Evolutionary conservation across 768 basidiomycete species (phyloP), one percentile per base, ranked within the genome.

Genomic region (Sarcomyxa edulis): DNA sequence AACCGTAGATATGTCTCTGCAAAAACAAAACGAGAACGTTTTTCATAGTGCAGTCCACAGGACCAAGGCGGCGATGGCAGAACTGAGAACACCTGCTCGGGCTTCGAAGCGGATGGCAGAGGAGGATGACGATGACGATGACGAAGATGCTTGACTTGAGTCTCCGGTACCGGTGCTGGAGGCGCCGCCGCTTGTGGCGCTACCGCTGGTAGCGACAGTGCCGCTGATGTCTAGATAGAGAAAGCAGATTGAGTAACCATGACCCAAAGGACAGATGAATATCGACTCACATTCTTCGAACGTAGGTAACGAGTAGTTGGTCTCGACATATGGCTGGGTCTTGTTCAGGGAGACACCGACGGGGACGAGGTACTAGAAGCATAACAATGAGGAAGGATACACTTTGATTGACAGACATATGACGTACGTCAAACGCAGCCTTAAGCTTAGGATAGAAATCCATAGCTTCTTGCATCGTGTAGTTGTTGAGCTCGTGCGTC

Each of bases 391-490:
- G 18, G 27, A 16, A 21, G 10, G 22, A 14, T 24, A 37, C 6
- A 8, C 11, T 6, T 19, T 25, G 9, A 10, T 16, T 27, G 22
- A 14, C 15, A 18, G 25, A 25, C 7, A 31, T 31, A 9, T 11
- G 21, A 50, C 61, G n/a, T 43, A 74, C 74, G 29, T 60, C 47
- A 50, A 81, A 81, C 0, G 63, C 63, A 3, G 55, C 33, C 41
- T 65, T 66, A 19, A 81, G 56, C 39, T 57, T 56, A 1, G 59
- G 48, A 42, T 78, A 72, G 44, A 58, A 73, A 35, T 74, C 69
- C n/a, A 76, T 48, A 1, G 78, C 79, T 47, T 73, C 65, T n/a
- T 54, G 49, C 79, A 81, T 79, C 4, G 79, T 81, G 43, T 62
- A 78, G 44, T 74, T 75, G 49, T 74, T 73, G 42, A 80, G 48